Percentiles rank a stretch among this genome's conserved stretches.
Evolutionary conservation across 176 grass and related monocot genomes (phyloP).

Genomic region (Paspalum notatum): DNA sequence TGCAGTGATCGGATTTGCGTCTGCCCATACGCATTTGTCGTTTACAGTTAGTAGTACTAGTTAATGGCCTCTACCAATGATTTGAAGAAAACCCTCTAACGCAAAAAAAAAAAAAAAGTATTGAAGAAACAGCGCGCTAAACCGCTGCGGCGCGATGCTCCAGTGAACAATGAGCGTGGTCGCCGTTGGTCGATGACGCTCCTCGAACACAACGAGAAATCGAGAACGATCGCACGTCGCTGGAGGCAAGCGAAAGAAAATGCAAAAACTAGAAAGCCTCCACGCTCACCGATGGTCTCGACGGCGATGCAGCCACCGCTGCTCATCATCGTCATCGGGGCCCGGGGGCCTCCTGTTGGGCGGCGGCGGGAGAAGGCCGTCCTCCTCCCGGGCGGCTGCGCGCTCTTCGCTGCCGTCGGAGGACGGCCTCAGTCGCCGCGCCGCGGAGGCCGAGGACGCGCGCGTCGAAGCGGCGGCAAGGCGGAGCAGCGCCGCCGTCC

Average conservation of each 20-base stretch:
- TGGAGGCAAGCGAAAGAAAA: neutral
- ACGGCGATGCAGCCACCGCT: neutral
- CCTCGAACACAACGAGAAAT: neutral
- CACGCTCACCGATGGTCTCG: slow-evolving; percentile 28
- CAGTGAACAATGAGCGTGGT: neutral
- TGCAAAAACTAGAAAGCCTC: no score
- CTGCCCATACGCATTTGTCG: slow-evolving; percentile 7
- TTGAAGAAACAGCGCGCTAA: no score
- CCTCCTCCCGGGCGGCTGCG: neutral
- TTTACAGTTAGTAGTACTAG: neutral
- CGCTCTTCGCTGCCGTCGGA: neutral
- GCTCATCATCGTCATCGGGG: neutral
- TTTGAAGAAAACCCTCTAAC: neutral
- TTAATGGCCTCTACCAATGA: neutral
- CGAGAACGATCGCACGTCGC: neutral
- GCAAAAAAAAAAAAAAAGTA: no score
- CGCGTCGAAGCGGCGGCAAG: neutral
- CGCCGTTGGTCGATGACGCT: neutral
- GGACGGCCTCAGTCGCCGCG: neutral
- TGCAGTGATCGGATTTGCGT: neutral
- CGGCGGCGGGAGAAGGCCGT: neutral
- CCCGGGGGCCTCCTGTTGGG: neutral
- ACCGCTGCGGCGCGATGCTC: neutral
- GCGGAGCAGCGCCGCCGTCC: neutral
- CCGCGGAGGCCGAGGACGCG: slow-evolving; percentile 10